These are phyloP conservation scores for Knoxia roxburghii DNA, from an alignment of 257 asterid genomes.

Conservation along the genomic window DNA sequence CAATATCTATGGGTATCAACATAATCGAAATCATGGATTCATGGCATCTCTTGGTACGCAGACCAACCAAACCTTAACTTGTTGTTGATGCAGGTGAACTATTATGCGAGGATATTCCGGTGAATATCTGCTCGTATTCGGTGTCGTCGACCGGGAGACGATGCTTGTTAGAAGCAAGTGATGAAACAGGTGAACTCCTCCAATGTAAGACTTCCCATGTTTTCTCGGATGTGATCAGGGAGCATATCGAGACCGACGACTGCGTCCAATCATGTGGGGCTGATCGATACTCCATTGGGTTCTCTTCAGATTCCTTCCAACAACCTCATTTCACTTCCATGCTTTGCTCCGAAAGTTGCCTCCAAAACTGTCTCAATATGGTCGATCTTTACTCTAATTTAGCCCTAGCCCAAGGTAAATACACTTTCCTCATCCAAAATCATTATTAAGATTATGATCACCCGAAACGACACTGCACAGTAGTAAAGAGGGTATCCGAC, in stretches of 20 bases:
- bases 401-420: conserved; percentile 76
- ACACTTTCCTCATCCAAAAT: too few species aligned
- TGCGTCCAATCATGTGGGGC: conserved; percentile 30
- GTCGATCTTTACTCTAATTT: conserved; percentile 65
- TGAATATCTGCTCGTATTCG: conserved; percentile 30
- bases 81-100: conserved; percentile 31
- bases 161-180: conserved; percentile 31
- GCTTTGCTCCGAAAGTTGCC: conserved; percentile 64
- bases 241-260: conserved; percentile 27
- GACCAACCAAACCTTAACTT: too few species aligned
- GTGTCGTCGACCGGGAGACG: conserved; percentile 28
- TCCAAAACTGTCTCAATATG: conserved; percentile 57
- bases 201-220: conserved; percentile 32
- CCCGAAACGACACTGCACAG: too few species aligned
- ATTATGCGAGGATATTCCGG: conserved; percentile 28
- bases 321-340: conserved; percentile 38
- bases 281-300: conserved; percentile 26
- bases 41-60: too few species aligned
- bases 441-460: too few species aligned
- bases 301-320: conserved; percentile 43
- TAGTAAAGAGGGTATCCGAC: too few species aligned
- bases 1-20: too few species aligned
- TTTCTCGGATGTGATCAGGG: conserved; percentile 5
- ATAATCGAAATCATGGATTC: too few species aligned
- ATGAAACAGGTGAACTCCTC: conserved; percentile 26